Evolutionary conservation across 164 flowering plant species (phyloP).

Genomic region (Amborella trichopoda): DNA sequence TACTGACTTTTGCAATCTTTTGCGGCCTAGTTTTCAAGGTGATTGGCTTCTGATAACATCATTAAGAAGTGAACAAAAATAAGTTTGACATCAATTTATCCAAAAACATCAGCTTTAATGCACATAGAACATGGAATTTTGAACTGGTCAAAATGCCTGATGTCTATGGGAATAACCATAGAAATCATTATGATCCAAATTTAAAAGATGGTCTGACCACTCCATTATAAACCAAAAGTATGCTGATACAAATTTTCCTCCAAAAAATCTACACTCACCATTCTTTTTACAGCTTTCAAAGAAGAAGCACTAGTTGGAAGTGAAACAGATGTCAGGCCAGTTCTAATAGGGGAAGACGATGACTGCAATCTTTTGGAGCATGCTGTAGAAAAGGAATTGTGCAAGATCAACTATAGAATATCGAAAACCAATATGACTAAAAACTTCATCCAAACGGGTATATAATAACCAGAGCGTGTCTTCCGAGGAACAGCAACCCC

Average conservation of each 20-base stretch:
- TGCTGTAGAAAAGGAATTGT: conserved; percentile 5
- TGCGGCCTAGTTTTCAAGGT: conserved; percentile 2
- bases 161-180: neutral
- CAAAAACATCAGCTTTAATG: neutral
- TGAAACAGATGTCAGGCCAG: conserved; percentile 2
- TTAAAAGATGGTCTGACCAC: neutral
- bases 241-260: neutral
- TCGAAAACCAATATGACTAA: neutral
- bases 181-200: neutral
- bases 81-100: neutral
- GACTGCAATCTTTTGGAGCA: conserved; percentile 5
- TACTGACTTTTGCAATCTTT: conserved; percentile 8
- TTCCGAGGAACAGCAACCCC: conserved; percentile 11
- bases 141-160: neutral
- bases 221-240: neutral
- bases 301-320: conserved; percentile 6
- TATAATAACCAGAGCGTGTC: conserved; percentile 7
- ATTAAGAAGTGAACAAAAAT: neutral
- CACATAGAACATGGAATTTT: neutral
- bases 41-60: conserved; percentile 3
- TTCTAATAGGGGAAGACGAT: conserved; percentile 6
- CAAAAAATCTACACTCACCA: neutral
- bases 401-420: conserved; percentile 6
- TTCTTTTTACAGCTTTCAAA: conserved; percentile 3
- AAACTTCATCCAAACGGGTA: neutral